These are phyloP conservation scores for Sporothrix luriei DNA, from an alignment of 2,329 filamentous ascomycete species.

Conservation along the genomic window DNA sequence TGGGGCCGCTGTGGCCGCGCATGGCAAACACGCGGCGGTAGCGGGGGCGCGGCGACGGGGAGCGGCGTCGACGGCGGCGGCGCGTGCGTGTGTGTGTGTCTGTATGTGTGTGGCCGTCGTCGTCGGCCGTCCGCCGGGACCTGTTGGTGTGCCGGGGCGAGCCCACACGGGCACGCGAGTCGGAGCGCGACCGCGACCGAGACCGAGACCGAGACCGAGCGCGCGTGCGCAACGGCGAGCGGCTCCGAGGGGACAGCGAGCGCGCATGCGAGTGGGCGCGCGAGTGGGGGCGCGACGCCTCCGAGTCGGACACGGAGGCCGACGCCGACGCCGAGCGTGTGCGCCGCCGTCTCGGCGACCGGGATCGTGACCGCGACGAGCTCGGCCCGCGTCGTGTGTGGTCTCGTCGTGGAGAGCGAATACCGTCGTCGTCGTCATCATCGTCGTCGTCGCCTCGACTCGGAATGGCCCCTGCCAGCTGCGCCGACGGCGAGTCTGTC, in stretches of 20 bases:
- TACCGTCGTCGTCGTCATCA: not conserved
- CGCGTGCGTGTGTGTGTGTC: not conserved
- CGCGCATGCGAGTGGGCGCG: not conserved
- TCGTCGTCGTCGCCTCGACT: not conserved
- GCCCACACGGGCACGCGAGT: constrained; percentile 37
- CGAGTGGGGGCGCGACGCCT: not conserved
- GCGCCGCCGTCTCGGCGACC: not conserved
- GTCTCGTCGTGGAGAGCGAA: not conserved
- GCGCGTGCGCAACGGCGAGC: not conserved
- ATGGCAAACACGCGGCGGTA: constrained; percentile 73
- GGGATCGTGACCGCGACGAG: not conserved
- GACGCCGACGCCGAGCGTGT: not conserved
- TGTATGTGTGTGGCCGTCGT: not conserved
- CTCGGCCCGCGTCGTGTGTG: not conserved
- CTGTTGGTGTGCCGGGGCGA: constrained; percentile 36
- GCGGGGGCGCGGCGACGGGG: constrained; percentile 59
- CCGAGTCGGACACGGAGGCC: not conserved
- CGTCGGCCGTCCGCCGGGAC: not conserved
- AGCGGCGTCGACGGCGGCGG: constrained; percentile 40
- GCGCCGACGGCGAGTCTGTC: constrained; percentile 34
- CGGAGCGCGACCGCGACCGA: constrained; percentile 35
- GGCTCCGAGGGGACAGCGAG: not conserved
- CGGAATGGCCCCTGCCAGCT: constrained; percentile 33
- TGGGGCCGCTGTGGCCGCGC: constrained; percentile 73
- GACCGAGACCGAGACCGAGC: constrained; percentile 17